Base-by-base conservation (phyloP, 495 filamentous ascomycete species). In the Hyaloscypha variabilis region DNA sequence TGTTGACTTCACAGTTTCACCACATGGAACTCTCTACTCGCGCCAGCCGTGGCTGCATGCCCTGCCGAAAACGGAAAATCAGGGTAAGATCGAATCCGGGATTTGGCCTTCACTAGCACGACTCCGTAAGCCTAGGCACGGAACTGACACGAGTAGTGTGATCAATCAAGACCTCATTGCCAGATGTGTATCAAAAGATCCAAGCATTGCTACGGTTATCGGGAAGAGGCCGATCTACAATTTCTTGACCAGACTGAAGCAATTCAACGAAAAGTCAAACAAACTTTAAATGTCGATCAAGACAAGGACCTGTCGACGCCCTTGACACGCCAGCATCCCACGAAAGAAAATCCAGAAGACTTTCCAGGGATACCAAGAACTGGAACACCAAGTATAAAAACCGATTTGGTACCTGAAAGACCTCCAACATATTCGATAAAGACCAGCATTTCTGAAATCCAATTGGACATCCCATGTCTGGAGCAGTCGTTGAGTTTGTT, bases 111-210 rank as follows among this genome's bases (percentile, higher is more conserved):
- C 19, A 46, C 39, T 19, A 46, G 39, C 19, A 46, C 39, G 8
- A 19, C 39, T 46, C 19, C 39, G 8, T 46, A 46, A 46, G 10
- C 39, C 39, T 10, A 46, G 19, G 10, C 39, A 19, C 19, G 39
- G 19, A 19, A 46, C 39, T 46, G 39, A 46, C 39, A 46, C 19
- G 39, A 46, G 39, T 46, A 46, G 39, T 46, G 39, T 19, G 39
- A 46, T 46, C 39, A 46, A 46, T 46, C 39, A 46, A 46, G 19
- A 19, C 39, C 39, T 46, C 39, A 46, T 19, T 46, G 39, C 39
- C 39, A 46, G 39, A 46, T 46, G 39, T 46, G 39, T 46, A 46
- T 46, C 8, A 46, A 46, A 46, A 46, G 39, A 46, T 46, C 39
- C 39, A 46, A 8, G 39, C 8, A 46, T 46, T 46, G 39, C 19